Base-by-base conservation (phyloP, 1,284 basidiomycete species). In the Naganishia cerealis region DNA sequence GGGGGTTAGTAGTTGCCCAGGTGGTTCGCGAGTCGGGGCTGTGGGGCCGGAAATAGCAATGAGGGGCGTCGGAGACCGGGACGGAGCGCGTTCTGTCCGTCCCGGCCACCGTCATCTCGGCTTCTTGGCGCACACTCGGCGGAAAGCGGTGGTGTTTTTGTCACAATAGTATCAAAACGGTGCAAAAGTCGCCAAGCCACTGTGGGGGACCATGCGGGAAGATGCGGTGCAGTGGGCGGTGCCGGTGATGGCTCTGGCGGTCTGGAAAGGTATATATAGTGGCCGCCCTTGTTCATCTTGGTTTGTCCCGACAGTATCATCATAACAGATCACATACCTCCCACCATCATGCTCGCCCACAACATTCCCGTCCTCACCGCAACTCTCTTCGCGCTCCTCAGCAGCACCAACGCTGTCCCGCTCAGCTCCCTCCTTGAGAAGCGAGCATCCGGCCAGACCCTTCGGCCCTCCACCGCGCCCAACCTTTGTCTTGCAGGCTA, bases 331-430 rank as follows among this genome's bases (percentile, higher is more conserved):
- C 8, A n/a, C 36, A 57, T 8, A 29, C 21, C 12, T n/a, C 18
- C 13, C 42, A 58, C 24, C 61, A 63, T 1, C 61, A 63, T 63
- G 61, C 61, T 63, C 39, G 61, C 61, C 52, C 54, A 63, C 50
- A 63, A 63, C 52, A 63, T 63, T 43, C 61, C 61, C 61, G 61
- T 63, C 61, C 42, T 63, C 38, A 63, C 61, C 13, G 61, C 61
- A 38, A 26, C 61, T 13, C 50, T 63, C 15, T 50, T 63, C 39
- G 61, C 61, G 39, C 61, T 63, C 21, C 38, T 40, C 13, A 52
- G 61, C 39, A 40, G 52, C 21, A 29, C 39, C 52, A 54, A 40
- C 50, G 61, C 61, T 24, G 50, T 52, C 21, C 61, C 61, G 9
- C 50, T 63, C 38, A 29, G 38, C 36, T 18, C 43, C 18, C 43